Percentiles rank a stretch among this genome's conserved stretches.
Conservation (phyloP, 306 rosid species). For the Phaseolus lunatus region DNA sequence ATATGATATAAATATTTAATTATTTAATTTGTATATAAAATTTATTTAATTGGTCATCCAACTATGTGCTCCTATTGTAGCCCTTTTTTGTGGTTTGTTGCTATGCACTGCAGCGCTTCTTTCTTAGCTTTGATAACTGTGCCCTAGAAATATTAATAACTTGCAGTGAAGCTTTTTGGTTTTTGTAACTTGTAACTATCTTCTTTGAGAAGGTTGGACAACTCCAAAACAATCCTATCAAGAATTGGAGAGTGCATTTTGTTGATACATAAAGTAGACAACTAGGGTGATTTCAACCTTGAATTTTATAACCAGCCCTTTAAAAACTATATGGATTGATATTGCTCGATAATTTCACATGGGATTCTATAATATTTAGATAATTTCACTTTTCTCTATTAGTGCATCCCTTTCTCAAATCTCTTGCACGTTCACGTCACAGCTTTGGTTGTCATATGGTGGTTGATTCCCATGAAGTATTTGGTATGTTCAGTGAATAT, state of each 20-base stretch:
- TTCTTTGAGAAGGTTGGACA: neutral
- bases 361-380: slow-evolving; percentile 3
- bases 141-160: neutral
- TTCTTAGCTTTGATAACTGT: neutral
- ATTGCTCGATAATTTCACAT: slow-evolving; percentile 1
- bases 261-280: slow-evolving; percentile 9
- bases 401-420: slow-evolving; percentile 6
- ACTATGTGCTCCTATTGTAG: neutral
- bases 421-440: neutral
- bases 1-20: neutral
- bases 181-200: slow-evolving; percentile 2
- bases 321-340: slow-evolving; percentile 8
- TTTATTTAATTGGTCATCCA: neutral
- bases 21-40: neutral
- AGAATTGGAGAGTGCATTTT: slow-evolving; percentile 1
- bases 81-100: neutral
- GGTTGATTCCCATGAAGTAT: slow-evolving; percentile 40
- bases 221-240: neutral
- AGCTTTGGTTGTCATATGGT: slow-evolving; percentile 37
- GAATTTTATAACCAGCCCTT: slow-evolving; percentile 26
- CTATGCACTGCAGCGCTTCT: neutral
- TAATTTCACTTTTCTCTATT: slow-evolving; percentile 10
- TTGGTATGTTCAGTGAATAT: slow-evolving; percentile 32
- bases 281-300: slow-evolving; percentile 31
- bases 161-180: neutral